A percentile compares a stretch with the other conserved stretches of the same genome.
Conservation (phyloP, 768 basidiomycete genomes). For the Sistotremastrum suecicum region DNA sequence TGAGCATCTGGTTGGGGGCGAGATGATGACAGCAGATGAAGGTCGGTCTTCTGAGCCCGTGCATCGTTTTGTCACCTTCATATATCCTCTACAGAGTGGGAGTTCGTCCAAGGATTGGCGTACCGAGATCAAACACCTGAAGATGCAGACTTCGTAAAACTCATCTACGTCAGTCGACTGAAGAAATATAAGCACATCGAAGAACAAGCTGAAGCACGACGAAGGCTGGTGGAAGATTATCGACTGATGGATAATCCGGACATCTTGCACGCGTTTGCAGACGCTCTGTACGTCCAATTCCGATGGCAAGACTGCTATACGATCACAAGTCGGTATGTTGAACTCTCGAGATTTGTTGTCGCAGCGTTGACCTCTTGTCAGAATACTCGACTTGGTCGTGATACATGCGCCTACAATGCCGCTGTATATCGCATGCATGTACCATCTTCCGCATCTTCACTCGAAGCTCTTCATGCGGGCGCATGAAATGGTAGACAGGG, state of each 20-base stretch:
- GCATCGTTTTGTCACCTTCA: neutral
- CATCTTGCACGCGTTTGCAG: slow-evolving; percentile 80
- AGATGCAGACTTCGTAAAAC: slow-evolving; percentile 81
- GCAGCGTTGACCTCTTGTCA: slow-evolving; percentile 17
- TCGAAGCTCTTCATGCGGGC: slow-evolving; percentile 92
- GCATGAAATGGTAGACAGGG: slow-evolving; percentile 88
- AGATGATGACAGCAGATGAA: slow-evolving; percentile 95
- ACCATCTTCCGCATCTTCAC: slow-evolving; percentile 82
- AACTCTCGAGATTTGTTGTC: neutral
- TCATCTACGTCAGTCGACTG: slow-evolving; percentile 85
- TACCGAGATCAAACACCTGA: slow-evolving; percentile 75
- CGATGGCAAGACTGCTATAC: slow-evolving; percentile 91
- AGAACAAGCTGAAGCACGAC: slow-evolving; percentile 71
- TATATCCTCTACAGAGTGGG: slow-evolving; percentile 62
- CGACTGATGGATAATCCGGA: slow-evolving; percentile 85
- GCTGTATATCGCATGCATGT: slow-evolving; percentile 95
- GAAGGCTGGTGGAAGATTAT: slow-evolving; percentile 70
- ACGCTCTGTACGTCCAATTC: slow-evolving; percentile 76
- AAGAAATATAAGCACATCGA: slow-evolving; percentile 78
- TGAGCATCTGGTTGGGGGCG: slow-evolving; percentile 74
- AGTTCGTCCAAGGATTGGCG: slow-evolving; percentile 75
- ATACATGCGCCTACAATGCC: slow-evolving; percentile 86
- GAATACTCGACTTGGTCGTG: slow-evolving; percentile 74
- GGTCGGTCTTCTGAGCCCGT: slow-evolving; percentile 16
- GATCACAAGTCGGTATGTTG: slow-evolving; percentile 61